Percentiles rank a stretch among this genome's conserved stretches.
These are phyloP conservation scores for Calonectria pseudoturangicola DNA, from an alignment of 2,329 filamentous ascomycete genomes.

Conservation along the genomic window DNA sequence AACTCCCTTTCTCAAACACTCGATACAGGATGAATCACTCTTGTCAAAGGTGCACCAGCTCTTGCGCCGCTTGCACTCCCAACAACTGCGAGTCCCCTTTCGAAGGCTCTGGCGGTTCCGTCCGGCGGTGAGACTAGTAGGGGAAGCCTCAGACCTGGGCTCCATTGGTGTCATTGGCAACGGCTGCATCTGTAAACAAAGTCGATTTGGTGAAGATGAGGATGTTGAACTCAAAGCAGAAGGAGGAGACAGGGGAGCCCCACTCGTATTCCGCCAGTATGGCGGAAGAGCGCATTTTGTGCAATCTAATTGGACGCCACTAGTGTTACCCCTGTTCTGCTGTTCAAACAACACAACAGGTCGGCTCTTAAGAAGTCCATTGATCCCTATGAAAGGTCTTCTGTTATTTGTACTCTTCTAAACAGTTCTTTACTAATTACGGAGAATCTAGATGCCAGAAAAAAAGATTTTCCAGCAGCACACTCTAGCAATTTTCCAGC, in stretches of 20 bases:
- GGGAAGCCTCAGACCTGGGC: neutral
- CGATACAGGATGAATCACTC: neutral
- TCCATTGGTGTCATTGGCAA: slow-evolving; percentile 3
- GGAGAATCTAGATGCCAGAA: neutral
- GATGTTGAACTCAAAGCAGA: neutral
- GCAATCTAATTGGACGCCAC: neutral
- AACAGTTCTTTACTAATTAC: neutral
- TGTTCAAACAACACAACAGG: neutral
- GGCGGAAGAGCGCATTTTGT: neutral
- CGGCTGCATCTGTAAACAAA: neutral
- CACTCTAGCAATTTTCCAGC: neutral
- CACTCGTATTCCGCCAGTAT: slow-evolving; percentile 10
- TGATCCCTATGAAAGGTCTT: too few species aligned
- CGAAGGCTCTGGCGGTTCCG: neutral
- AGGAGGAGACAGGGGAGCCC: neutral
- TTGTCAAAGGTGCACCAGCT: slow-evolving; percentile 7
- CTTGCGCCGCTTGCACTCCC: slow-evolving; percentile 20
- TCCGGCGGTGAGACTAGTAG: neutral
- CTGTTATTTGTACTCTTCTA: too few species aligned
- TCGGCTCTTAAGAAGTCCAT: neutral
- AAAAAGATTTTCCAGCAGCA: too few species aligned
- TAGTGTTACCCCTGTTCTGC: neutral
- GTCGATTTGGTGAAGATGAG: neutral
- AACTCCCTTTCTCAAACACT: neutral
- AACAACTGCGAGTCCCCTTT: slow-evolving; percentile 11